Evolutionary conservation across 441 rosid species (phyloP), one percentile per base, ranked within the genome.

Genomic region (Brassica balearica): DNA sequence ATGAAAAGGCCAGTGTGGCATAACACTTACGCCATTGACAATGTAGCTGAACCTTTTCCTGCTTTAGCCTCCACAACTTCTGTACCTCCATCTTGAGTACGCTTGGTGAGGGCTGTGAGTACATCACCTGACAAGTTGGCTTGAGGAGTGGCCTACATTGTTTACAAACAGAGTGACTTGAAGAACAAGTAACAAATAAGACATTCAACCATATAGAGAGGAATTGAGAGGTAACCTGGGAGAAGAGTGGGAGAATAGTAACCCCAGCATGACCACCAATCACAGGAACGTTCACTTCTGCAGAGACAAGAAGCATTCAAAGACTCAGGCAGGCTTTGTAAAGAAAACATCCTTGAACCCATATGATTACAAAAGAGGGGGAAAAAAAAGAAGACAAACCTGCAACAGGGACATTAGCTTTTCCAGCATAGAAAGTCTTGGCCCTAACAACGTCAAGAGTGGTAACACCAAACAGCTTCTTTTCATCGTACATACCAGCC

Each of bases 251-350:
- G 15, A 96, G 98, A 79, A 96, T 96, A 34, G 98, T 96, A 72
- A 95, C 79, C 23, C 99, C 99, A 11, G 99, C 99, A 88, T 95
- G 98, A 70, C 98, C 99, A 74, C 99, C 99, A 80, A 91, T 94
- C 74, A 96, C 97, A 0, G 99, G 98, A 67, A 93, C 94, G 71
- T 92, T 90, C 53, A 93, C 97, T 34, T 84, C 99, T 93, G 90
- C 71, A 87, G 64, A 65, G n/a, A 51, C 71, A 73, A 8, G 48
- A 77, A 56, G 51, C 7, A 76, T 23, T 67, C 61, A 29, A 71
- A 68, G 25, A 3, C n/a, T 79, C 51, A 62, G n/a, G 23, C 64
- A 25, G 27, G 27, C 27, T 25, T 19, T 29, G 8, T 38, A 6
- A 46, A 55, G 4, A 55, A 22, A 55, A 14, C 22, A 17, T 11